Conservation (phyloP, 495 filamentous ascomycete species). For the Lindgomyces ingoldianus region DNA sequence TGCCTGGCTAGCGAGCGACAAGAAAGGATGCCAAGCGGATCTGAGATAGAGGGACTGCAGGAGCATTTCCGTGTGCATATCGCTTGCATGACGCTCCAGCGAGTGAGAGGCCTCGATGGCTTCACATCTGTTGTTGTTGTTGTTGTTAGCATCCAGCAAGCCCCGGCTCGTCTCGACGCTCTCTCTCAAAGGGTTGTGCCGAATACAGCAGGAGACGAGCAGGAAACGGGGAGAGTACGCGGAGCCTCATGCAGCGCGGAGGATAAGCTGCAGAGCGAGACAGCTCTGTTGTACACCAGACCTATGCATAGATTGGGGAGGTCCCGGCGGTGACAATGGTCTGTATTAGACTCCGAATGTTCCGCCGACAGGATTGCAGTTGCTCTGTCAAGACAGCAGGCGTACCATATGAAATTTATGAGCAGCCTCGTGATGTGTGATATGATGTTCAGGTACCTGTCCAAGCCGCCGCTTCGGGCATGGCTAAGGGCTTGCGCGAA, state of each 20-base stretch:
- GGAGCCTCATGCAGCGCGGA: conserved; percentile 18
- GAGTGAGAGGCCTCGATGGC: conserved; percentile 6
- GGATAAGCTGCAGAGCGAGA: conserved; percentile 6
- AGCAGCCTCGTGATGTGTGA: conserved; percentile 13
- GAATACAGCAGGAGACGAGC: neutral
- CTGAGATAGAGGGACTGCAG: conserved; percentile 27
- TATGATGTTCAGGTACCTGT: conserved; percentile 8
- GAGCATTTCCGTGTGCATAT: conserved; percentile 18
- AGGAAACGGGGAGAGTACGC: conserved; percentile 1
- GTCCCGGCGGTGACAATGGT: too few species aligned
- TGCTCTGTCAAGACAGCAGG: neutral
- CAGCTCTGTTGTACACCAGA: neutral
- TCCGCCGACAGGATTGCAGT: too few species aligned
- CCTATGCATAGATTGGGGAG: too few species aligned
- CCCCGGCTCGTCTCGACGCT: neutral
- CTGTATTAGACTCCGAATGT: too few species aligned
- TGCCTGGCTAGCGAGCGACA: neutral
- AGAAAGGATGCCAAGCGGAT: too few species aligned
- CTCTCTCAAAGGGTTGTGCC: neutral
- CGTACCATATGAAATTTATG: conserved; percentile 5
- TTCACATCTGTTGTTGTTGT: neutral
- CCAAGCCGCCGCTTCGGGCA: neutral
- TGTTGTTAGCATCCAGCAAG: too few species aligned
- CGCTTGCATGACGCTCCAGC: neutral
- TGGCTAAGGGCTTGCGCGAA: neutral